These are phyloP conservation scores for Acanthochlamys bracteata DNA, from an alignment of 106 monocot species.

Conservation along the genomic window DNA sequence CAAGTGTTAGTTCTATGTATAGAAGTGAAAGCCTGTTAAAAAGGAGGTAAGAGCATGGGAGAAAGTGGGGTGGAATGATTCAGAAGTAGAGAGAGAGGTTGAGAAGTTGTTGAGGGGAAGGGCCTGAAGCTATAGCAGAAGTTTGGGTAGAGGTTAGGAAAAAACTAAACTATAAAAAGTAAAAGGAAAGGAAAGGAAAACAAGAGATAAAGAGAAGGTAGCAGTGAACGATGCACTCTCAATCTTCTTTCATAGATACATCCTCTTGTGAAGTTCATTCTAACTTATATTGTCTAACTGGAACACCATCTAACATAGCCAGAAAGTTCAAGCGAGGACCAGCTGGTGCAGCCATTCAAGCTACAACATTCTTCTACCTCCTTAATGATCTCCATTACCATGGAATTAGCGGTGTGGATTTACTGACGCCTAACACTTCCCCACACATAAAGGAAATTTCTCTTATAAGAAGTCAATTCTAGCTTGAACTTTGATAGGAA, in stretches of 20 bases:
- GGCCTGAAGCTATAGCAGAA: too few species aligned
- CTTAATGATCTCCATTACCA: background rate
- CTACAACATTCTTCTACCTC: background rate
- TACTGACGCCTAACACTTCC: too few species aligned
- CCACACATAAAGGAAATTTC: too few species aligned
- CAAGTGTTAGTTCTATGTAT: background rate
- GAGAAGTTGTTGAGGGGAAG: too few species aligned
- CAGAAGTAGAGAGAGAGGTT: too few species aligned
- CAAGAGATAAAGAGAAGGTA: background rate
- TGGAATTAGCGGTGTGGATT: too few species aligned
- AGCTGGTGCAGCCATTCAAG: too few species aligned
- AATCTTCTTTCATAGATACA: background rate
- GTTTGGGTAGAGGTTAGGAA: too few species aligned
- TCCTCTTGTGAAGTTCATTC: background rate
- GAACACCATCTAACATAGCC: background rate
- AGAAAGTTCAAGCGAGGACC: background rate
- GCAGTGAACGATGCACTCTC: background rate
- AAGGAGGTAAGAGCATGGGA: background rate
- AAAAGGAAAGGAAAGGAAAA: background rate
- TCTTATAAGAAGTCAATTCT: too few species aligned
- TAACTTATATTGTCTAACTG: background rate
- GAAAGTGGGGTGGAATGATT: too few species aligned
- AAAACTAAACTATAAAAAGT: background rate
- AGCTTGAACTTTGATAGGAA: too few species aligned
- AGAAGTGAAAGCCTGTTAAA: background rate